Base-by-base conservation (phyloP, 345 rosid genomes). In the Brassica nigra region DNA sequence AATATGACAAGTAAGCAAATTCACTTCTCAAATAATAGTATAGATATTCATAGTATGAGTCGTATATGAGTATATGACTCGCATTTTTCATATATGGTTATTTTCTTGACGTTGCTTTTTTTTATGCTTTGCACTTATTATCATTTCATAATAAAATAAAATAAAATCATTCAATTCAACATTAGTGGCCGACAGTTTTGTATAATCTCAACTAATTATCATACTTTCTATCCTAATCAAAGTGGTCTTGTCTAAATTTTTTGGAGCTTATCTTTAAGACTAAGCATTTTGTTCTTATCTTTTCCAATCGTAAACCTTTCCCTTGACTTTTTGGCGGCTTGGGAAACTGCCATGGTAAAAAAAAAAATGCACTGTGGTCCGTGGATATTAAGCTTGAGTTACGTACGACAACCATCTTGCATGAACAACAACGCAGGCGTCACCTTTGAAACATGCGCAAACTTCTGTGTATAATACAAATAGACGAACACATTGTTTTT, bases 141-240 rank as follows among this genome's bases (percentile, higher is more conserved):
- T 27, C 33, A 10, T 27, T 62, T 62, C 37, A 14, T 28, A 62
- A 29, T 5, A 29, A 62, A 30, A 6, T 18, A 9, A 29, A 12
- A 5, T 16, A 15, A 8, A 62, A 30, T 30, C 10, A 6, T 62
- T 10, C 6, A 6, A 62, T 29, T 62, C 18, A 29, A 29, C 2
- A 61, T 61, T 11, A 62, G 66, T 29, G 66, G 66, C 37, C 20
- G 16, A 62, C 66, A 62, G 57, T 49, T 49, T 29, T 28, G 65
- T 28, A 6, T 62, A 12, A 62, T 12, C 66, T 14, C 33, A 29
- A 62, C 37, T 62, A 62, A 62, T 62, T 6, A 15, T 3, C 37
- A 62, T 29, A 6, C 18, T 62, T 62, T 30, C 14, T 62, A 12
- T 29, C 66, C 66, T 29, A 62, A 62, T 62, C 66, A 62, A 12